Evolutionary conservation across 2,329 filamentous ascomycete genomes (phyloP).

Genomic region (Beauveria rudraprayagi): DNA sequence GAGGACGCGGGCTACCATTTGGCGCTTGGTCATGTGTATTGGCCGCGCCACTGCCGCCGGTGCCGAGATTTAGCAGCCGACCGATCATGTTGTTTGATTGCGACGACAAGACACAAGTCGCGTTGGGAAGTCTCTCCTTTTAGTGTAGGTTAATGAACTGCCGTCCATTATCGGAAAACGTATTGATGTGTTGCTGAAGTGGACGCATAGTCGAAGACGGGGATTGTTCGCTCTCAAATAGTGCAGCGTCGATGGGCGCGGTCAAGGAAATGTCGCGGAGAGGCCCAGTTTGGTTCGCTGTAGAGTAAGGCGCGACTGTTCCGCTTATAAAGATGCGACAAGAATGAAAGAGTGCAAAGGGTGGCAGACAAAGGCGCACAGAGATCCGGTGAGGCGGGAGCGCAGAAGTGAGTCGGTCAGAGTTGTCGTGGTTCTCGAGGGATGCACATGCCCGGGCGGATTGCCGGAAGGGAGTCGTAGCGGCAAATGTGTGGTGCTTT

Average conservation of each 20-base stretch:
- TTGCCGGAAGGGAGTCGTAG: neutral
- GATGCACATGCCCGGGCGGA: slow-evolving; percentile 4
- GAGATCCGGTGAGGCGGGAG: neutral
- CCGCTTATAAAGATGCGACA: neutral
- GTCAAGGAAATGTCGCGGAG: neutral
- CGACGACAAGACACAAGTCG: neutral
- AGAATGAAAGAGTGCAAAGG: neutral
- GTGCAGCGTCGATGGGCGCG: neutral
- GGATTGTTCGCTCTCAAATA: neutral
- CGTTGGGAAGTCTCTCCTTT: neutral
- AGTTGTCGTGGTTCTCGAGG: neutral
- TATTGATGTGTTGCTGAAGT: slow-evolving; percentile 13
- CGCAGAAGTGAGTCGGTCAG: slow-evolving; percentile 1
- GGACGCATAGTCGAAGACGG: slow-evolving; percentile 13
- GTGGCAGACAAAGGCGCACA: neutral
- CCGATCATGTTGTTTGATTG: slow-evolving; percentile 42
- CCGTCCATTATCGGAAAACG: slow-evolving; percentile 14
- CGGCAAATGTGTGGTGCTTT: neutral
- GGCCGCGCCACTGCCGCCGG: slow-evolving; percentile 33
- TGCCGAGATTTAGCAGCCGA: slow-evolving; percentile 53
- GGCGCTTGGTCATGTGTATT: slow-evolving; percentile 29
- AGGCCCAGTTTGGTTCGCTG: neutral
- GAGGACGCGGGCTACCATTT: slow-evolving; percentile 28
- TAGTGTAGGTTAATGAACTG: slow-evolving; percentile 11
- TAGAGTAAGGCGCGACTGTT: neutral